phyloP scores from a whole-genome alignment of 1,139 yeast genomes.

The Nadsonia commutata region DNA sequence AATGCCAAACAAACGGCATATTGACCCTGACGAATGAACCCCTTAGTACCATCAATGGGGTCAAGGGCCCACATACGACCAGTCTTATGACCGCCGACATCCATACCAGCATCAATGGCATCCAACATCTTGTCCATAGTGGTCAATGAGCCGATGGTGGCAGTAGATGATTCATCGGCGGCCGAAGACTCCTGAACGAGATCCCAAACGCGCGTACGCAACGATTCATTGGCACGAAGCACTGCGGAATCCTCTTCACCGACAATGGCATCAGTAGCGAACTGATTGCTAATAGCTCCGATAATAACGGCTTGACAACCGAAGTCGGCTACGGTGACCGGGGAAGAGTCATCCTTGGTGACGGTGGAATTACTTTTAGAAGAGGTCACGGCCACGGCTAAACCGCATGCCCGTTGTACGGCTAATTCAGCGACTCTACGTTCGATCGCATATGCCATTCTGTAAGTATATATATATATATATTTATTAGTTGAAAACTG shows the following conservation, averaged over 20 bases:
- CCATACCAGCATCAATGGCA: constrained; percentile 68
- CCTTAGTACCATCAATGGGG: constrained; percentile 97
- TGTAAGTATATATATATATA: neutral
- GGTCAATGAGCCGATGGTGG: constrained; percentile 23
- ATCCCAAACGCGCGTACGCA: constrained; percentile 28
- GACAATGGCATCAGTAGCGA: constrained; percentile 74
- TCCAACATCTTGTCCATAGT: constrained; percentile 38
- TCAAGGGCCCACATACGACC: constrained; percentile 96
- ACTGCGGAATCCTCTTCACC: constrained; percentile 86
- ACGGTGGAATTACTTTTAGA: constrained; percentile 34
- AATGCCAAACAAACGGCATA: constrained; percentile 91
- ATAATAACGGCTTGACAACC: constrained; percentile 92
- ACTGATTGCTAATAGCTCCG: constrained; percentile 61
- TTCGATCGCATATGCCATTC: neutral
- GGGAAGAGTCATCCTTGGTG: constrained; percentile 78
- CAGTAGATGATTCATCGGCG: constrained; percentile 16
- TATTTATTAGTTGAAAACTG: neutral
- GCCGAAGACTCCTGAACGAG: constrained; percentile 19
- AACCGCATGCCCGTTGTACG: constrained; percentile 69
- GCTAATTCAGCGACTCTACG: constrained; percentile 61
- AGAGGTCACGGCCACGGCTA: constrained; percentile 62
- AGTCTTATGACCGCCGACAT: constrained; percentile 54
- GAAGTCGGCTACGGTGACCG: constrained; percentile 93
- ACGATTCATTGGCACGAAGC: constrained; percentile 35
- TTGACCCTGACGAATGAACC: constrained; percentile 89